Base-by-base conservation (phyloP, 192 early-diverging fungal species). In the Gigaspora rosea region DNA sequence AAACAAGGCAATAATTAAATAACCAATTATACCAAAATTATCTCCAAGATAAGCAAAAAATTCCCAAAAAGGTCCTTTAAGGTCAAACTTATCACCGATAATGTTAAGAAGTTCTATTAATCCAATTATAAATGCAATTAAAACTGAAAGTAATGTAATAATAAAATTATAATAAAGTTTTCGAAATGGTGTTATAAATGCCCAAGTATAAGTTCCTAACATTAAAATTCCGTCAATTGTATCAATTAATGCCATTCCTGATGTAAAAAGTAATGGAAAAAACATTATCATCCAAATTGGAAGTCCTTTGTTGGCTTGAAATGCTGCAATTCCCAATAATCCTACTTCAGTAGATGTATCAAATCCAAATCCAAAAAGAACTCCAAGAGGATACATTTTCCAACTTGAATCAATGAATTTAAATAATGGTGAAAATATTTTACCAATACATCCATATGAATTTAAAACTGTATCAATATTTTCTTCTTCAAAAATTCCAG, bases 281-380 rank as follows among this genome's bases (percentile, higher is more conserved):
- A 91, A 78, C 15, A 92, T 52, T 32, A 88, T 86, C n/a, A 88
- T 68, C 68, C 77, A 85, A 46, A 84, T 82, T 0, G 84, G 74
- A 63, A 90, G 86, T 1, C 84, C 85, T 33, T 75, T 59, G 0
- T 82, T 76, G 4, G 82, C 86, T 32, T 86, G 86, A 4, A 86
- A 78, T 5, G 87, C 89, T 3, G 90, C 83, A 36, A 93, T 89
- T 0, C 86, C 84, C 1, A 93, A 77, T 1, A 93, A 27, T 4
- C 84, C 85, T 35, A 93, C 83, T 68, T 92, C 88, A 0, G 90
- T 90, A 9, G 91, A 88, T 10, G 91, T 93, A 83, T 93, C 91
- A 71, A 93, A 93, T 9, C 91, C 91, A 22, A 93, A 76, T 3
- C 91, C 91, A 82, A 92, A 92, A 22, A 89, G 52, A 1, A 89